Base-by-base conservation (phyloP, 129 eudicot species). In the Rutidosis leptorrhynchoides region DNA sequence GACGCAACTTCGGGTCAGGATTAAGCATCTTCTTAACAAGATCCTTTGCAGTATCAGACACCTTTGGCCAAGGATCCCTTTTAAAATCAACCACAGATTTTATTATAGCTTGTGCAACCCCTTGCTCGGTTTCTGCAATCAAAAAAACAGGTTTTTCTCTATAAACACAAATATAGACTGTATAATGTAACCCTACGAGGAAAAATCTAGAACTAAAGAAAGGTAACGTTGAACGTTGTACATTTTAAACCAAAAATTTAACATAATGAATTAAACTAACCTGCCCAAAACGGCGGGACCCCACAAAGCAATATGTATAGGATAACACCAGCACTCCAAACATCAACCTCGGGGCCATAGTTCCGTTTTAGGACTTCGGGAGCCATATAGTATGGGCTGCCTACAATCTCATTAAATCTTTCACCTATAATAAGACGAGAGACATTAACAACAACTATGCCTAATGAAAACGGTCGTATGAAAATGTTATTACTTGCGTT, bases 261-360 rank as follows among this genome's bases (percentile, higher is more conserved):
- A 48, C 25, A 35, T 58, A 23, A 24, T 17, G 25, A 30, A 59
- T 28, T 0, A 67, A 17, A 66, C 62, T 8, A 4, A 75, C 79
- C 79, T 67, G 90, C 95, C 97, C 97, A 90, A 78, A 90, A 90
- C 19, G 97, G 97, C 12, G 97, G 97, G 67, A 90, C 85, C 37
- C 97, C 97, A 75, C 95, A 90, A 51, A 90, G 87, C 78, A 90
- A 82, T 65, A 90, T 90, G 81, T 90, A 90, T 21, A 90, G 74
- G 58, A 90, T 90, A 3, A 90, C 97, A 14, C 97, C 97, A 57
- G 97, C 97, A 74, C 97, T 90, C 97, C 97, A 90, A 15, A 90
- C 92, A 69, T 90, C 97, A 7, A 90, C 71, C 68, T 90, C 95
- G 25, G 91, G 97, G 30, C 97, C 97, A 74, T 90, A 90, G 72